These are phyloP conservation scores for Sporothrix euskadiensis DNA, from an alignment of 2,329 filamentous ascomycete species.

Conservation along the genomic window DNA sequence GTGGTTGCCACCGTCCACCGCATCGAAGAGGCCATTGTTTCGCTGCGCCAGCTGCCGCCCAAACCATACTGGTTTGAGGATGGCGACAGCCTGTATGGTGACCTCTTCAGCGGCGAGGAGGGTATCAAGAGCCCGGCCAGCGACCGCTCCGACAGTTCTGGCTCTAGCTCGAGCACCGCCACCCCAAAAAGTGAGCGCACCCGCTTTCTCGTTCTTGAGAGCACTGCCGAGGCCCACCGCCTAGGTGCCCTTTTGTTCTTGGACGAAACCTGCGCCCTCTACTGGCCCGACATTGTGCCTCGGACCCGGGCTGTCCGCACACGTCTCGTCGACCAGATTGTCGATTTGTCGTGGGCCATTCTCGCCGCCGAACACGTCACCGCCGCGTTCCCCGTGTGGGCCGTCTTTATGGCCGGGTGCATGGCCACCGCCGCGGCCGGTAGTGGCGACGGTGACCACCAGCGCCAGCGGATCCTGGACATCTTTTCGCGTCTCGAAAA, in stretches of 20 bases:
- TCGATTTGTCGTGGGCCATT: not conserved
- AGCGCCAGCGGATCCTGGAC: slow-evolving; percentile 11
- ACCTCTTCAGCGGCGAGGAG: not conserved
- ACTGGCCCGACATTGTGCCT: slow-evolving; percentile 17
- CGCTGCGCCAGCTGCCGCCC: slow-evolving; percentile 18
- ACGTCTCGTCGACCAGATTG: slow-evolving; percentile 14
- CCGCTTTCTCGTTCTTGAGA: slow-evolving; percentile 7
- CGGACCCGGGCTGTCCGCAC: not conserved
- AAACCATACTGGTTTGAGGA: not conserved
- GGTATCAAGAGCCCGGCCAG: not conserved
- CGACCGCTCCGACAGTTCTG: not conserved
- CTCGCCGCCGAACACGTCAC: slow-evolving; percentile 9
- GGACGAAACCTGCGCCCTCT: slow-evolving; percentile 24
- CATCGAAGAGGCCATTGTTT: slow-evolving; percentile 11
- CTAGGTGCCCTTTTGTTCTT: slow-evolving; percentile 21
- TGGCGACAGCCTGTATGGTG: not conserved
- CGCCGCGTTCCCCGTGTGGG: slow-evolving; percentile 23
- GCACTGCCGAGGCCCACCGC: slow-evolving; percentile 22
- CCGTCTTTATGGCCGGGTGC: slow-evolving; percentile 24
- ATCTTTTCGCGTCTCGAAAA: slow-evolving; percentile 18
- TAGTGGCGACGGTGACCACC: not conserved
- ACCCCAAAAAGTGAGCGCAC: not conserved
- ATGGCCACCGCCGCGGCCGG: not conserved
- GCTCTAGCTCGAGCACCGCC: not conserved
- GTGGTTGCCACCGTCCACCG: not conserved